Evolutionary conservation across 106 monocot species (phyloP), one percentile per base, ranked within the genome.

Genomic region (Hemerocallis citrina): DNA sequence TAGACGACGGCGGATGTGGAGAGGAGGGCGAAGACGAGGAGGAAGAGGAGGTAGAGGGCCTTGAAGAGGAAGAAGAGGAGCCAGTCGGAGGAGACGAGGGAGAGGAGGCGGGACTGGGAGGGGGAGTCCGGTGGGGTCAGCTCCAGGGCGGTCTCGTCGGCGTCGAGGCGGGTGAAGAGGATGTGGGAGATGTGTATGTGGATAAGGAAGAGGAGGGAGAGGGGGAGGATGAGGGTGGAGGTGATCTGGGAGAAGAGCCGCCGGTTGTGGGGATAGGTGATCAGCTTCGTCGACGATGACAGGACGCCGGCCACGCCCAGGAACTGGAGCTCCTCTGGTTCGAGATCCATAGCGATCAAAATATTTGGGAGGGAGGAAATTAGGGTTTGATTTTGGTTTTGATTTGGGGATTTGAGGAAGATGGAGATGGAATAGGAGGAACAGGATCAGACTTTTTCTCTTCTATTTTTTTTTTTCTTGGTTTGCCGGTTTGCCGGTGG

Each of bases 1-100:
- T 86, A 95, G 63, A 90, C 89, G 49, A 63, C 44, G 72, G 64
- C 65, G 46, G 72, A 45, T 13, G 72, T 72, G 57, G 72, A 56
- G 64, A 72, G 57, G 46, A 72, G 64, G 64, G 72, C 41, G 64
- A 65, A 49, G 17, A 64, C 16, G 47, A 65, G 57, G 48, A 72
- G 64, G 36, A 33, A n/a, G 56, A 64, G 4, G 12, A 65, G 36
- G 57, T 65, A 65, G 46, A 47, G 0, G 24, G 64, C 34, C 25
- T 72, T 65, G 72, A 65, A 72, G 51, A 71, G 72, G 45, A 72
- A 43, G 64, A 57, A 56, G 47, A 42, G 43, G 44, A 65, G 32
- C 62, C 62, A 71, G 14, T 71, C 72, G 25, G 64, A 57, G 57
- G 47, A 56, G 35, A 72, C 23, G 55, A 55, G 64, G 29, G 24